Percentiles rank a stretch among this genome's conserved stretches.
phyloP scores from a whole-genome alignment of 352 stramenopile species.

The Aphanomyces astaci region DNA sequence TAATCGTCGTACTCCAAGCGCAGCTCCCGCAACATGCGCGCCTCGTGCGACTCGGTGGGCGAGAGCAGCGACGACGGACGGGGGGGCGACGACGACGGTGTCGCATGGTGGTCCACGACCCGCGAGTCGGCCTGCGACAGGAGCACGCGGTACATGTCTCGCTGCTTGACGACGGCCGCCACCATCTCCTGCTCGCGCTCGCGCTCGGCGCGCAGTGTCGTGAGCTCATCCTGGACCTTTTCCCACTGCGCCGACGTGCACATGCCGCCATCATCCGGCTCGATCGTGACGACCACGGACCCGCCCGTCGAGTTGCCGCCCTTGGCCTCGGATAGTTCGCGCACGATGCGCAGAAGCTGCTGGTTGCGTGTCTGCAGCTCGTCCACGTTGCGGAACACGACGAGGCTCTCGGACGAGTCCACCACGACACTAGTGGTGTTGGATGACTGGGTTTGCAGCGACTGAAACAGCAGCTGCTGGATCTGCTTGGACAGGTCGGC shows the following conservation, averaged over 20 bases:
- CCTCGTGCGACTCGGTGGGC: conserved; percentile 23
- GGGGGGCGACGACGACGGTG: conserved; percentile 4
- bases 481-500: conserved; percentile 89
- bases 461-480: conserved; percentile 76
- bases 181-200: conserved; percentile 86
- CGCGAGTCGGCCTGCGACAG: conserved; percentile 83
- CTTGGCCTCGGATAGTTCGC: conserved; percentile 55
- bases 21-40: conserved; percentile 42
- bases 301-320: conserved; percentile 15
- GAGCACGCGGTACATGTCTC: conserved; percentile 93
- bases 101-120: conserved; percentile 31
- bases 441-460: conserved; percentile 36
- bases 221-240: conserved; percentile 62
- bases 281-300: conserved; percentile 32
- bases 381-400: conserved; percentile 80
- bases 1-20: conserved; percentile 70
- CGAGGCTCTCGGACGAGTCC: conserved; percentile 54
- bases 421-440: conserved; percentile 32
- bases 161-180: conserved; percentile 90
- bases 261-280: conserved; percentile 65
- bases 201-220: conserved; percentile 58
- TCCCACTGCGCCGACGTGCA: conserved; percentile 8
- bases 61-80: not conserved
- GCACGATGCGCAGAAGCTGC: conserved; percentile 75
- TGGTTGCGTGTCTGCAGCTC: conserved; percentile 90